Evolutionary conservation across 108 stramenopile genomes (phyloP), one percentile per base, ranked within the genome.

Genomic region (Skeletonema tropicum): DNA sequence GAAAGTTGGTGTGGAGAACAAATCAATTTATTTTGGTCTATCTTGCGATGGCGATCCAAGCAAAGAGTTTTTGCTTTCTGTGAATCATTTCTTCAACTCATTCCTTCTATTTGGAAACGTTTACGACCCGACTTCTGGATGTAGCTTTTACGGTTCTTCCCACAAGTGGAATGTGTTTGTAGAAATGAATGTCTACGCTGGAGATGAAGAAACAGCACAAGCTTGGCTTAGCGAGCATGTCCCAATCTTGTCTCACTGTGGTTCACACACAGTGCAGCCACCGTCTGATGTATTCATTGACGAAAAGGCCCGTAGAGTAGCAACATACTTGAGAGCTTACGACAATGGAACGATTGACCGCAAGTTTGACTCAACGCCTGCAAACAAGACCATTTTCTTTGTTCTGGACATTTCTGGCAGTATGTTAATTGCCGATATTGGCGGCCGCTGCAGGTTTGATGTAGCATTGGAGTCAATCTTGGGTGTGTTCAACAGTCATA

Each of bases 381-480:
- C 19, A 19, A 64, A 33, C 0, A 76, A 76, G 49, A 1, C 31
- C 6, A 70, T 76, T 8, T 25, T 69, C 2, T 76, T 76, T 42
- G 75, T 76, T 5, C 70, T 76, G 3, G 75, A 76, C 39, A 61
- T 36, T 11, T 76, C 75, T 49, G 70, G 36, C 26, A 76, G 75
- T 31, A 76, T 76, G 75, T 30, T 29, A 29, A 45, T 32, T 60
- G 35, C 68, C 46, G 13, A 65, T 3, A 64, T 39, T n/a, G 70
- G 32, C 6, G 21, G 75, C 5, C 39, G 70, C 58, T 35, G 39
- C 69, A n/a, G 70, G 4, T 55, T 55, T 23, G 23, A 76, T 33
- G 70, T 71, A 9, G 75, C 75, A 42, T 39, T 30, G 36, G 75
- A 76, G 41, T 64, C 21, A 13, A 76, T 76, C 68, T 15, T 76